These are phyloP conservation scores for Globomyces pollinis-pini DNA, from an alignment of 192 early-diverging fungal genomes.

Conservation along the genomic window DNA sequence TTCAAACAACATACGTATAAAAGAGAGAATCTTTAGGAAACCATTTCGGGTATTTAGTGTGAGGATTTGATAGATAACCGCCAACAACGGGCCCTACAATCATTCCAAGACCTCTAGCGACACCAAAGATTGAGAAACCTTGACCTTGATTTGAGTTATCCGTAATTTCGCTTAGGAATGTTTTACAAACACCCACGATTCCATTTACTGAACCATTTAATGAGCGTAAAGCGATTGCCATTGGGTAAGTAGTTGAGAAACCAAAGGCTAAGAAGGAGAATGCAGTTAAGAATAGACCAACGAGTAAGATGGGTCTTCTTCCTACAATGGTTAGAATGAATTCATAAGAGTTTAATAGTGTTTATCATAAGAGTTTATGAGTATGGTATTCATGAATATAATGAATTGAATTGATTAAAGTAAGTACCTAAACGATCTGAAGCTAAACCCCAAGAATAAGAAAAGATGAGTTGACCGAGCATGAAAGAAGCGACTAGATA, in stretches of 20 bases:
- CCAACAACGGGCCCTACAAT: conserved; percentile 28
- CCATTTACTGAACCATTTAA: conserved; percentile 64
- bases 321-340: too few species aligned
- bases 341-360: too few species aligned
- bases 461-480: conserved; percentile 12
- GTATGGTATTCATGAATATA: neutral
- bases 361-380: too few species aligned
- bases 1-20: conserved; percentile 7
- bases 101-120: conserved; percentile 56
- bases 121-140: conserved; percentile 65
- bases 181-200: conserved; percentile 20
- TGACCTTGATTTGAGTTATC: conserved; percentile 65
- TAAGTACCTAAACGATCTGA: conserved; percentile 57
- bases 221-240: conserved; percentile 55
- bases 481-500: conserved; percentile 16
- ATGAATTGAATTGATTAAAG: neutral
- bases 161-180: conserved; percentile 49
- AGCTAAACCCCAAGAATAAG: conserved; percentile 63
- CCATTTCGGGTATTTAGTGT: conserved; percentile 48
- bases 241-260: conserved; percentile 42
- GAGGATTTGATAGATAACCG: conserved; percentile 63
- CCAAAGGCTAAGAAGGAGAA: conserved; percentile 64
- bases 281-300: conserved; percentile 58
- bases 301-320: conserved; percentile 62
- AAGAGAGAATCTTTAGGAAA: conserved; percentile 59